Conservation (phyloP, 2,329 filamentous ascomycete genomes). For the Thyridium curvatum region DNA sequence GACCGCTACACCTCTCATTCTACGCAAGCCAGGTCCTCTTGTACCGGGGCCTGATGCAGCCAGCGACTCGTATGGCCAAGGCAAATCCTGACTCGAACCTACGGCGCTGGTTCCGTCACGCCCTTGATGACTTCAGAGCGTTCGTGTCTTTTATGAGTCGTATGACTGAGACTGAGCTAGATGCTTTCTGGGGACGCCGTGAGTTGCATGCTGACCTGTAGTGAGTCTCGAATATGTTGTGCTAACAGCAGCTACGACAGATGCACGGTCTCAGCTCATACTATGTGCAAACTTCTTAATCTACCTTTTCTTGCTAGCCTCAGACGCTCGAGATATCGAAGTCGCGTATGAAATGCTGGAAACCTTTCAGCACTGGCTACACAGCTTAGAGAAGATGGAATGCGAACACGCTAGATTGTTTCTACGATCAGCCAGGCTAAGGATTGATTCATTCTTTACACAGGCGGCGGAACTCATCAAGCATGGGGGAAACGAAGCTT, state of each 20-base stretch:
- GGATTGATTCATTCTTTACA: slow-evolving; percentile 30
- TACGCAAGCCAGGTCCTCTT: slow-evolving; percentile 33
- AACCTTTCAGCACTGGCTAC: slow-evolving; percentile 26
- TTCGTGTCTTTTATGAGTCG: slow-evolving; percentile 28
- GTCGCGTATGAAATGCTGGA: slow-evolving; percentile 25
- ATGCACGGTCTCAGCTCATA: slow-evolving; percentile 34
- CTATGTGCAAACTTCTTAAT: slow-evolving; percentile 40
- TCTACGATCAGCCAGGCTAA: slow-evolving; percentile 24
- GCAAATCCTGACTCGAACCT: slow-evolving; percentile 24
- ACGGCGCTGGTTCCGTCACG: slow-evolving; percentile 24
- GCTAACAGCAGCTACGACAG: slow-evolving; percentile 3
- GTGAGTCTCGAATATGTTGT: slow-evolving; percentile 4
- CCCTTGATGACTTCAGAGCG: slow-evolving; percentile 24
- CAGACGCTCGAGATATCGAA: slow-evolving; percentile 23
- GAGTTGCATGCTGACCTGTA: slow-evolving; percentile 14
- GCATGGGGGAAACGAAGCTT: too few relatives aligned
- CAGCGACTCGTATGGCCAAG: slow-evolving; percentile 33
- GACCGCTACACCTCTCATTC: slow-evolving; percentile 32
- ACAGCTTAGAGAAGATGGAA: slow-evolving; percentile 20
- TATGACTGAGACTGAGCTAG: slow-evolving; percentile 24
- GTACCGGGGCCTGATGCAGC: slow-evolving; percentile 35
- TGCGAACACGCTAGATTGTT: slow-evolving; percentile 20
- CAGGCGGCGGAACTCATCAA: slow-evolving; percentile 18
- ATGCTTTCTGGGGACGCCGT: slow-evolving; percentile 37
- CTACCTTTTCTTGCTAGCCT: slow-evolving; percentile 36